A percentile compares a stretch with the other conserved stretches of the same genome.
Evolutionary conservation across 257 asterid species (phyloP).

Genomic region (Solanum chiquidenum): DNA sequence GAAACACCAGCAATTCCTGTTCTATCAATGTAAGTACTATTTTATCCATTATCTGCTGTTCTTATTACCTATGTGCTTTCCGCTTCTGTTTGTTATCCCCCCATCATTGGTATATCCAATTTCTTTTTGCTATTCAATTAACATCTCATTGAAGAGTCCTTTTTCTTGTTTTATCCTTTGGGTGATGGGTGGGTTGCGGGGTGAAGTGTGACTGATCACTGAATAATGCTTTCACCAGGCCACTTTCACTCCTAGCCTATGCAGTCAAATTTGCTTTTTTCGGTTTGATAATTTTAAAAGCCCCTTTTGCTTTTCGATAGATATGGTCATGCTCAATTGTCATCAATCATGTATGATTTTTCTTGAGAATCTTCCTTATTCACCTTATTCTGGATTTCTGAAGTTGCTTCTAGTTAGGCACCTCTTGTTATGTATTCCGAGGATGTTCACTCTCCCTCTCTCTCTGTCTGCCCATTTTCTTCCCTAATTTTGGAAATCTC

Average conservation of each 20-base stretch:
- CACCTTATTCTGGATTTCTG: neutral
- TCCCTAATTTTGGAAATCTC: neutral
- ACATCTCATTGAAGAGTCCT: neutral
- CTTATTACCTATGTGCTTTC: neutral
- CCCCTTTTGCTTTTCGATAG: neutral
- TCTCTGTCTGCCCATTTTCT: neutral
- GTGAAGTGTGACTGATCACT: neutral
- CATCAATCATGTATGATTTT: neutral
- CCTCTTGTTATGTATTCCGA: neutral
- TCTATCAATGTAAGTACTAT: slow-evolving; percentile 76
- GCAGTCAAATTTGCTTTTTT: neutral
- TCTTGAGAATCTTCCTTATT: neutral
- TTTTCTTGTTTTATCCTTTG: neutral
- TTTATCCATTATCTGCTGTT: neutral
- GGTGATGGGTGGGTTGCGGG: neutral
- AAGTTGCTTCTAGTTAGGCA: neutral
- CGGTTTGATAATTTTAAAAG: neutral
- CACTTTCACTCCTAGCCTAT: neutral
- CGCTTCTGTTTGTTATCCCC: neutral
- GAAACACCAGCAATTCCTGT: slow-evolving; percentile 82
- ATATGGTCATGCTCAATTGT: neutral
- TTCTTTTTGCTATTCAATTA: neutral
- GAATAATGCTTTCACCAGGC: neutral
- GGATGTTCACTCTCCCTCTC: neutral
- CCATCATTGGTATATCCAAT: neutral